A percentile compares a stretch with the other conserved stretches of the same genome.
Conservation (phyloP, 139 green algal genomes). For the Edaphochlamys debaryana region DNA sequence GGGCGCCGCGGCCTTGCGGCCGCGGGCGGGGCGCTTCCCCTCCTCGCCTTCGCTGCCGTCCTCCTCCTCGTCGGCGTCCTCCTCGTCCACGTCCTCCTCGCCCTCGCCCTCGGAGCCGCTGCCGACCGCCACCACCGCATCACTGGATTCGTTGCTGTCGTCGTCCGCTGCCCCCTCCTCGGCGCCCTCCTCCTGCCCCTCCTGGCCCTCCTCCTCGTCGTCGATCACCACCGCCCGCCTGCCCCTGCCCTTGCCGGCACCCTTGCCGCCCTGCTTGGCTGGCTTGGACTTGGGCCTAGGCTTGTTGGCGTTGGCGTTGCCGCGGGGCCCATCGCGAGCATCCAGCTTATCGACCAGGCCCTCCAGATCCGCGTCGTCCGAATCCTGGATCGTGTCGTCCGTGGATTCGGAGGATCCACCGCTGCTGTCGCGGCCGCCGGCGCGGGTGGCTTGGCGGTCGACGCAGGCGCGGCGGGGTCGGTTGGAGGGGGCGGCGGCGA, state of each 20-base stretch:
- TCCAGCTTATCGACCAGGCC: no score
- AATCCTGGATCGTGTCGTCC: not conserved
- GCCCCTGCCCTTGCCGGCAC: not conserved
- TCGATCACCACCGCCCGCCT: not conserved
- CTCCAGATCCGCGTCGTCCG: not conserved
- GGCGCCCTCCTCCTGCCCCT: not conserved
- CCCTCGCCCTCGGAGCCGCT: not conserved
- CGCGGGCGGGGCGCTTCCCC: not conserved
- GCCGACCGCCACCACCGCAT: not conserved
- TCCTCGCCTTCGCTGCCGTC: not conserved
- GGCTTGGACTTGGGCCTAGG: no score
- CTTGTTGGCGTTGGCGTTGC: no score
- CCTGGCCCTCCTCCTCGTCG: conserved; percentile 1
- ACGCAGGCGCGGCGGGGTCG: not conserved
- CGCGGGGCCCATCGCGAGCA: no score
- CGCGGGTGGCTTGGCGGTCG: not conserved
- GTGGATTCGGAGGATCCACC: not conserved
- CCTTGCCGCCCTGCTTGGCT: no score
- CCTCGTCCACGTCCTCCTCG: not conserved
- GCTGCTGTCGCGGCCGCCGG: not conserved
- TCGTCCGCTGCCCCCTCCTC: not conserved
- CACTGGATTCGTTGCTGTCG: not conserved
- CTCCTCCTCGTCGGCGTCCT: not conserved
- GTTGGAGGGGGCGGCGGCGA: not conserved
- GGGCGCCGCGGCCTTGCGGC: not conserved